Base-by-base conservation (phyloP, 768 basidiomycete species). In the Pisolithus microcarpus region DNA sequence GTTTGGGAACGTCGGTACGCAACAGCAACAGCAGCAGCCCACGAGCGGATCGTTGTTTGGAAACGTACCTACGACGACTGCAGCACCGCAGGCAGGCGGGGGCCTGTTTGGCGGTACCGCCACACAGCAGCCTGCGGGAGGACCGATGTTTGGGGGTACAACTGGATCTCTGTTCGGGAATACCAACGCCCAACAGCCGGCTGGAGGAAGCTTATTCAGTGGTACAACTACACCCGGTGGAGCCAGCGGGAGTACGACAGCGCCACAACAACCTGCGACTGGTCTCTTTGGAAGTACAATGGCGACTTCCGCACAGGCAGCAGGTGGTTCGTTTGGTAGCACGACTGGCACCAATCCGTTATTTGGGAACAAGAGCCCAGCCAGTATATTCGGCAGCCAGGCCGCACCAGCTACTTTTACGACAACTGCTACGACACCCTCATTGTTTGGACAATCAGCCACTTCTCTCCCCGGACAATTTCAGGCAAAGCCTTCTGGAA, bases 331-430 rank as follows among this genome's bases (percentile, higher is more conserved):
- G 4, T 70, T 68, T 52, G 68, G 68, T 15, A 46, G n/a, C 38
- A 51, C 63, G 2, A 54, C 52, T 34, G 43, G 65, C 38, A 58
- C 60, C 38, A 63, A 68, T 46, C 61, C 68, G 37, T 52, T 72
- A 26, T 75, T 75, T 43, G 72, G 70, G 13, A 67, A 65, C 48
- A 65, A 62, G 48, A 58, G 58, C 16, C 62, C 67, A 7, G 56
- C 61, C n/a, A 61, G 57, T 30, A 43, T 64, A 39, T 57, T 66
- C 58, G 60, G 61, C 40, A 47, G 63, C 50, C 72, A 66, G 42
- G 60, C 56, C 38, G 61, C 61, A 40, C 53, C 40, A 31, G 38
- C 48, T 28, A 43, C 49, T 13, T 38, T 47, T 16, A 57, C 36
- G 28, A 55, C 49, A 3, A 61, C 62, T 23, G 55, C 55, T 11